These are phyloP conservation scores for Nakazawaea populi DNA, from an alignment of 805 yeast species.

Conservation along the genomic window DNA sequence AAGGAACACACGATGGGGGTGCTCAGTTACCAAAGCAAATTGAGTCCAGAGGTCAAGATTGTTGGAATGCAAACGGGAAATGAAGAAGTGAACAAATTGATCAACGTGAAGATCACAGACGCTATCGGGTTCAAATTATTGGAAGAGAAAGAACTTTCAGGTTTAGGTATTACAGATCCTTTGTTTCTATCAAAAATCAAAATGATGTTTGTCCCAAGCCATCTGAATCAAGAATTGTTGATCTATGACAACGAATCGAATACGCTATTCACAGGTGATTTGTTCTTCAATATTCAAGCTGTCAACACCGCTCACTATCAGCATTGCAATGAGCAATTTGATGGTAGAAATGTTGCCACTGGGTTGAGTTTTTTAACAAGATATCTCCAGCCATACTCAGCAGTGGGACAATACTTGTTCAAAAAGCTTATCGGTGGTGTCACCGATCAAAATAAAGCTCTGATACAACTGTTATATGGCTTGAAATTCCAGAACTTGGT, in stretches of 20 bases:
- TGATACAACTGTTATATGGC: conserved; percentile 23
- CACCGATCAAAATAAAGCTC: conserved; percentile 17
- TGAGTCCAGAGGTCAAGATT: conserved; percentile 42
- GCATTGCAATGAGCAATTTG: conserved; percentile 39
- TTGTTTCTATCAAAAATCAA: conserved; percentile 37
- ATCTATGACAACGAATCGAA: conserved; percentile 40
- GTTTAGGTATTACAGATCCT: conserved; percentile 25
- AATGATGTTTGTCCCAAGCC: conserved; percentile 51
- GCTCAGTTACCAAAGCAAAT: conserved; percentile 39
- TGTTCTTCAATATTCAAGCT: conserved; percentile 47
- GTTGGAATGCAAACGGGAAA: conserved; percentile 44
- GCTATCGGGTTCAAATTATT: conserved; percentile 30
- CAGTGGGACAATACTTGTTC: conserved; percentile 27
- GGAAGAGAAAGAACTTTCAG: conserved; percentile 19
- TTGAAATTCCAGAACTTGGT: conserved; percentile 49
- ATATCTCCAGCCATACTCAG: conserved; percentile 34
- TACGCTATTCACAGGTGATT: conserved; percentile 53
- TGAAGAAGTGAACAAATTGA: conserved; percentile 26
- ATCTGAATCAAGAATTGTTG: conserved; percentile 54
- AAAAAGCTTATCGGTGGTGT: conserved; percentile 15
- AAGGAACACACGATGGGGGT: conserved; percentile 62
- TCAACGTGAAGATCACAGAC: conserved; percentile 35
- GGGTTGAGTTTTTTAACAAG: conserved; percentile 37
- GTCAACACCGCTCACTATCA: conserved; percentile 29
- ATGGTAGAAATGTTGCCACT: conserved; percentile 32